A percentile compares a stretch with the other conserved stretches of the same genome.
Evolutionary conservation across 2,329 filamentous ascomycete genomes (phyloP).

Genomic region (Colletotrichum truncatum): DNA sequence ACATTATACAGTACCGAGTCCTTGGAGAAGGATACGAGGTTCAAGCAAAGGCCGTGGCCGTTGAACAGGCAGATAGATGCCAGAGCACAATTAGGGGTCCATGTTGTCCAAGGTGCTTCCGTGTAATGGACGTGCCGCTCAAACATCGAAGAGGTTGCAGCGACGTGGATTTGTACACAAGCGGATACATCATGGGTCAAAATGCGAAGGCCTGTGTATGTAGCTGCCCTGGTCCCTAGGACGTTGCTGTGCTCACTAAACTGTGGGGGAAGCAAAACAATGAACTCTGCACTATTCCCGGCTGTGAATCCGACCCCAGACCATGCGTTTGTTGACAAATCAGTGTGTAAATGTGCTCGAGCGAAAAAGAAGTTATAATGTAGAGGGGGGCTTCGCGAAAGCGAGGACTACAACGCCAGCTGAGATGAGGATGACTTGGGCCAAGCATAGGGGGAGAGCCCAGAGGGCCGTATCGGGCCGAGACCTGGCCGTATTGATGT

Average conservation of each 20-base stretch:
- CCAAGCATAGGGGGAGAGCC: too few relatives aligned
- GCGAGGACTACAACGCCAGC: too few relatives aligned
- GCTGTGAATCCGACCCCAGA: too few relatives aligned
- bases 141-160: conserved; percentile 1
- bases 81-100: neutral
- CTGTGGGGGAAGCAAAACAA: too few relatives aligned
- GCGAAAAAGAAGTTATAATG: too few relatives aligned
- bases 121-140: neutral
- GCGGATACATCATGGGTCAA: neutral
- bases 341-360: too few relatives aligned
- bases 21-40: neutral
- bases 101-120: neutral
- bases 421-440: too few relatives aligned
- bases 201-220: neutral
- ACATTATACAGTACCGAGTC: neutral
- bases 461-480: too few relatives aligned
- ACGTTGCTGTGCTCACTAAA: neutral
- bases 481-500: too few relatives aligned
- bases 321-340: too few relatives aligned
- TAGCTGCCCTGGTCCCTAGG: neutral
- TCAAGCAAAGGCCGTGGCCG: neutral
- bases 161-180: neutral
- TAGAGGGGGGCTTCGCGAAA: too few relatives aligned
- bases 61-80: neutral
- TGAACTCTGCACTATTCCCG: too few relatives aligned